Base-by-base conservation (phyloP, 192 early-diverging fungal genomes). In the Coemansia sp. region DNA sequence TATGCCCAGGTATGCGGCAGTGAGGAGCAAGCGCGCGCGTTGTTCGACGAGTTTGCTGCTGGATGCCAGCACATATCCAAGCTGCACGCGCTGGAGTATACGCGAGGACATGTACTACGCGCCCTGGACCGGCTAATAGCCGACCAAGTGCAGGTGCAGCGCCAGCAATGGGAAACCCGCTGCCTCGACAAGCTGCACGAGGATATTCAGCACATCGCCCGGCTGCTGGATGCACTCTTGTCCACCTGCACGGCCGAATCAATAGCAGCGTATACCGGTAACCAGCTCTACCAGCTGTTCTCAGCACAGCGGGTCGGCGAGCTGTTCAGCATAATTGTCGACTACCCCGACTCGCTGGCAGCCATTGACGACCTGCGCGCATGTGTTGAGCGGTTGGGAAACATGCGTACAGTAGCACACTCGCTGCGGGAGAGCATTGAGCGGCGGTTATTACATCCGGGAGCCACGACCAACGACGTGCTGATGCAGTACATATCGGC, bases 241-340 rank as follows among this genome's bases (percentile, higher is more conserved):
- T 15, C 20, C 3, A 39, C 22, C 43, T 23, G 11, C 8, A 5
- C 14, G n/a, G 12, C 22, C 43, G 12, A 19, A 12, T 5, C 50
- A 9, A 17, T 64, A 1, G 60, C 20, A 2, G 36, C 17, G 14
- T 42, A 62, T 29, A 43, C 48, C 22, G 58, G 58, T 11, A 17
- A 50, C 17, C 42, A 25, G 4, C 41, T 74, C 4, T 48, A 31
- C 21, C 5, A n/a, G 8, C 43, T 38, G 46, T 59, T 74, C 30
- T 50, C 60, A 8, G 47, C 46, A 11, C 49, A 61, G 36, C 72
- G 87, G 5, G 71, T 81, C 8, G 28, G 59, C 23, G 84, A 87
- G 65, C 71, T 89, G 28, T 89, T 90, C 44, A 64, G 84, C 36
- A 86, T 90, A 14, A 86, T 90, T 39, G 73, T 89, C 14, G 88